Base-by-base conservation (phyloP, 805 yeast species). In the Yamadazyma insecticola region DNA sequence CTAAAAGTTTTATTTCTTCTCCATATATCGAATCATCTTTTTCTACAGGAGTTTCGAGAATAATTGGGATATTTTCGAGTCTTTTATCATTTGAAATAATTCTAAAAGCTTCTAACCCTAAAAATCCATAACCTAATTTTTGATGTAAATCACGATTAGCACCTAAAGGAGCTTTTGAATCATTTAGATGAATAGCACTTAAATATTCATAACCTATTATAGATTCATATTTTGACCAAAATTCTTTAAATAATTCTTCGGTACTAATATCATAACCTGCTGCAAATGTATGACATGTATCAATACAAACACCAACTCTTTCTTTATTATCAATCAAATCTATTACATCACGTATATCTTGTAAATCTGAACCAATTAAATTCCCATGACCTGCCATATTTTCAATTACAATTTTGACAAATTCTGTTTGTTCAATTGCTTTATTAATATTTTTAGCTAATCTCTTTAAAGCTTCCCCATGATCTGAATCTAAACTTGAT, bases 311-410 rank as follows among this genome's bases (percentile, higher is more conserved):
- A 4, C 98, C 97, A n/a, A 92, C 80, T 35, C 98, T 69, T 1
- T 60, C 51, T 55, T 89, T 89, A 49, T 88, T 74, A 1, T 87
- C 82, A n/a, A 92, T 74, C 67, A 76, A 50, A 22, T 74, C 81
- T 26, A 92, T 86, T 11, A 92, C 89, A 14, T 71, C 73, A 17
- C 70, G 64, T 28, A 92, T 65, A 49, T 92, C 97, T 41, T 82
- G 76, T 17, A 90, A 59, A 24, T 73, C 67, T 3, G 90, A 80
- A 1, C 97, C 98, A 24, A 92, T 81, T 38, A 90, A 70, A 40
- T 84, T 81, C 3, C 96, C 96, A 45, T 87, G 94, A 7, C 98
- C 98, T 2, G 98, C 96, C 98, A 92, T 92, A 51, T 90, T 92
- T 50, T 92, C 98, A 37, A 92, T 69, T 9, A 92, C 94, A 26